Conservation (phyloP, 305 asterid species). For the Euphrasia arctica region DNA sequence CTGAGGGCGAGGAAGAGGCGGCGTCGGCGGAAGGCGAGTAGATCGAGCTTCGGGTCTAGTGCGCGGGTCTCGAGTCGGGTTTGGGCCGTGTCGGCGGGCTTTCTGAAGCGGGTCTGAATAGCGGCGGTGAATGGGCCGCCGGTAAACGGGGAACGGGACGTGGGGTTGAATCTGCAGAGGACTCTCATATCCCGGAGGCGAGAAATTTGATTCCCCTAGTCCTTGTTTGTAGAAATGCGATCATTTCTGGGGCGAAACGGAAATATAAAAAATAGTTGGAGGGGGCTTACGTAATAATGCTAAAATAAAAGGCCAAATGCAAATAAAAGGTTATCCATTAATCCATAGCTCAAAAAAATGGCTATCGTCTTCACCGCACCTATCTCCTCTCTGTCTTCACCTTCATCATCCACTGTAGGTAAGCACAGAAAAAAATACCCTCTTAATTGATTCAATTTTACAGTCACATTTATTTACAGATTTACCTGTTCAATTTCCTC, state of each 20-base stretch:
- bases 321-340: too few relatives aligned
- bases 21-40: constrained; percentile 50
- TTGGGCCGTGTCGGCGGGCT: constrained; percentile 78
- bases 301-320: too few relatives aligned
- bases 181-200: constrained; percentile 39
- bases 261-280: neutral
- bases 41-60: constrained; percentile 65
- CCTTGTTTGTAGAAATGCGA: neutral
- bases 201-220: neutral
- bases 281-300: neutral
- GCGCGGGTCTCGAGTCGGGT: constrained; percentile 78
- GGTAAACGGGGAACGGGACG: constrained; percentile 24
- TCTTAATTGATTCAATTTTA: too few relatives aligned
- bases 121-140: constrained; percentile 61
- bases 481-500: too few relatives aligned
- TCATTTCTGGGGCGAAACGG: neutral
- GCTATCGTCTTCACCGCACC: too few relatives aligned
- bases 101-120: constrained; percentile 67
- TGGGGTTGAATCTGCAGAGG: constrained; percentile 25
- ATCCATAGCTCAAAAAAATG: too few relatives aligned
- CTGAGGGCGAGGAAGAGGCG: constrained; percentile 56
- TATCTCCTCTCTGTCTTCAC: too few relatives aligned
- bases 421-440: too few relatives aligned
- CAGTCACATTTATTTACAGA: too few relatives aligned
- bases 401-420: too few relatives aligned